Evolutionary conservation across 2,329 filamentous ascomycete species (phyloP).

Genomic region (Hymenoscyphus scutula): DNA sequence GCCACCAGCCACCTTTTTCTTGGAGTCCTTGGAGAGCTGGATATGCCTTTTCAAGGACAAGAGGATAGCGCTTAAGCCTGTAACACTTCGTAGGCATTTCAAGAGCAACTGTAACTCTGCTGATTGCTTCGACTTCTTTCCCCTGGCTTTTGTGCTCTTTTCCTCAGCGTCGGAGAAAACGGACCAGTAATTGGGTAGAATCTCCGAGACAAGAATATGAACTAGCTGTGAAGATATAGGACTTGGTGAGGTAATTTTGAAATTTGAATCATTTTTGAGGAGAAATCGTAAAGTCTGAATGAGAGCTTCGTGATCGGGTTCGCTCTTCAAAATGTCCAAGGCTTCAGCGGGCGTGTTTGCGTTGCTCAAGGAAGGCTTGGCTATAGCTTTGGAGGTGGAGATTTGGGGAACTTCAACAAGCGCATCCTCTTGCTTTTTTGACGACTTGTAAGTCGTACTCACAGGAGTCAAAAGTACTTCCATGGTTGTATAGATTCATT

Average conservation of each 20-base stretch:
- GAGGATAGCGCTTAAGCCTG: constrained; percentile 74
- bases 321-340: constrained; percentile 57
- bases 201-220: constrained; percentile 69
- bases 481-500: constrained; percentile 40
- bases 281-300: constrained; percentile 54
- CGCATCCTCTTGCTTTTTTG: constrained; percentile 21
- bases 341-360: constrained; percentile 44
- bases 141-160: constrained; percentile 20
- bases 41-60: constrained; percentile 65
- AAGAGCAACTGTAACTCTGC: constrained; percentile 52
- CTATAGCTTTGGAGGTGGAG: constrained; percentile 7
- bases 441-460: constrained; percentile 39
- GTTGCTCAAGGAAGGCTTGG: constrained; percentile 15
- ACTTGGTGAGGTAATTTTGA: constrained; percentile 60
- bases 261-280: constrained; percentile 37
- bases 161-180: constrained; percentile 50
- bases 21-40: constrained; percentile 45
- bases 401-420: constrained; percentile 24
- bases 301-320: constrained; percentile 61
- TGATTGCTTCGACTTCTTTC: constrained; percentile 25
- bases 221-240: constrained; percentile 73
- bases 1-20: constrained; percentile 26
- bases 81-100: constrained; percentile 66
- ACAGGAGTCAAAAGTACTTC: constrained; percentile 48
- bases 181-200: constrained; percentile 80